Evolutionary conservation across 176 grass and related monocot species (phyloP).

Genomic region (Ampelocalamus luodianensis): DNA sequence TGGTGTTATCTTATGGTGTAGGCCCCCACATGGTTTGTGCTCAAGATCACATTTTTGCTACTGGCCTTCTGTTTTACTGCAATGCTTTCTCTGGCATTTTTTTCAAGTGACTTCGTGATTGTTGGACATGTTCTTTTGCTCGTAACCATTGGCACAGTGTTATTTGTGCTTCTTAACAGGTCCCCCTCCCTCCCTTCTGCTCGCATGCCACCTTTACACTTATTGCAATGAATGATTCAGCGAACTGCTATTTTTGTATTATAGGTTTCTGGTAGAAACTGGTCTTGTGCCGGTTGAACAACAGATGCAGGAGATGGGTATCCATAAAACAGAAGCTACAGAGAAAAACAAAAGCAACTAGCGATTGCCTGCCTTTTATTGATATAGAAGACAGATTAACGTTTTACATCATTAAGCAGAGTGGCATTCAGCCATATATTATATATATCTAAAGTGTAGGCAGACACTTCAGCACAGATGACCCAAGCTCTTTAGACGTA

Average conservation of each 20-base stretch:
- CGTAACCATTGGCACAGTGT: constrained; percentile 70
- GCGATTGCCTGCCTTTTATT: constrained; percentile 13
- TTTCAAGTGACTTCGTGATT: constrained; percentile 76
- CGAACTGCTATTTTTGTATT: background rate
- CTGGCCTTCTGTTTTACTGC: constrained; percentile 69
- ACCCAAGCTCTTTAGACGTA: background rate
- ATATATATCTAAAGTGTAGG: constrained; percentile 10
- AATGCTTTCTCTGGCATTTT: constrained; percentile 86
- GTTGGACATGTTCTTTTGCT: constrained; percentile 84
- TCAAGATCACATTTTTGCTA: constrained; percentile 81
- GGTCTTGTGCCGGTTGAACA: constrained; percentile 85
- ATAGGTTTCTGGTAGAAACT: constrained; percentile 87
- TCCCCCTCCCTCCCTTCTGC: constrained; percentile 27
- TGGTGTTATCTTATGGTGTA: constrained; percentile 44
- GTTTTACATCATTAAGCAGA: constrained; percentile 35
- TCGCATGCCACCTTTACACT: background rate
- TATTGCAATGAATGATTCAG: background rate
- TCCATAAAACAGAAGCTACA: constrained; percentile 56
- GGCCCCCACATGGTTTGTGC: constrained; percentile 79
- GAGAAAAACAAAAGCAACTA: constrained; percentile 62
- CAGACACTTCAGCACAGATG: background rate
- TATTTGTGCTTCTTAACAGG: constrained; percentile 90
- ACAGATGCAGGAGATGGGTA: constrained; percentile 92
- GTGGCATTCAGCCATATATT: constrained; percentile 7
- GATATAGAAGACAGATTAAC: constrained; percentile 24